phyloP scores from a whole-genome alignment of 129 eudicot genomes.

The Helianthus tuberosus region DNA sequence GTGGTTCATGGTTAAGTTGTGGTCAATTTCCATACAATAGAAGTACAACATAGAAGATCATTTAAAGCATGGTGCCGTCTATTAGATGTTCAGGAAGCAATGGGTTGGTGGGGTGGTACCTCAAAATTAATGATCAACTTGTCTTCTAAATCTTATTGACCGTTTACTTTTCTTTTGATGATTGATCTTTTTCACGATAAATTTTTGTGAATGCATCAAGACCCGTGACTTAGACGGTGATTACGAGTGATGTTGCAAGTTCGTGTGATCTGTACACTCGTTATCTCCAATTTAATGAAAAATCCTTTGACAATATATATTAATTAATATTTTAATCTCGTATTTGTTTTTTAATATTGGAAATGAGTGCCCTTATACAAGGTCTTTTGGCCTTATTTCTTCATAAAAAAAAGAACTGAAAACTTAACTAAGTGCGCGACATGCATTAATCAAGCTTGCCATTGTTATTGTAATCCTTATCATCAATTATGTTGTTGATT shows the following conservation, averaged over 20 bases:
- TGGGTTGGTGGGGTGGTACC: conserved; percentile 18
- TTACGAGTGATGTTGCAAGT: background rate
- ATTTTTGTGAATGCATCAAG: background rate
- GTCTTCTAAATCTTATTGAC: background rate
- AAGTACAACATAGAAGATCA: conserved; percentile 13
- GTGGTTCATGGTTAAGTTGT: conserved; percentile 26
- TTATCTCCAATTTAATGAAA: too few relatives aligned
- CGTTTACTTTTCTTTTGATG: background rate
- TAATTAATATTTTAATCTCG: background rate
- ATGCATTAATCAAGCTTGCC: background rate
- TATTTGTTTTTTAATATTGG: background rate
- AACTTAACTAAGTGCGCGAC: too few relatives aligned
- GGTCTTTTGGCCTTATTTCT: background rate
- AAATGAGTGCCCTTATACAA: background rate
- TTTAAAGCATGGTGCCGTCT: conserved; percentile 29
- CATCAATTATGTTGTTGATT: background rate
- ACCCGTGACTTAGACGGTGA: background rate
- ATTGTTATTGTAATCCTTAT: background rate
- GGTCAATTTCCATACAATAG: conserved; percentile 26
- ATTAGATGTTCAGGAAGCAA: conserved; percentile 13
- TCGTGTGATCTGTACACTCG: too few relatives aligned
- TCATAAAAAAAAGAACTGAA: background rate
- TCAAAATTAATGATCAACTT: conserved; percentile 22
- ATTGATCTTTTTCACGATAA: background rate
- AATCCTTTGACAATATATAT: background rate